phyloP scores from a whole-genome alignment of 2,329 filamentous ascomycete genomes.

The Atkinsonella hypoxylon region DNA sequence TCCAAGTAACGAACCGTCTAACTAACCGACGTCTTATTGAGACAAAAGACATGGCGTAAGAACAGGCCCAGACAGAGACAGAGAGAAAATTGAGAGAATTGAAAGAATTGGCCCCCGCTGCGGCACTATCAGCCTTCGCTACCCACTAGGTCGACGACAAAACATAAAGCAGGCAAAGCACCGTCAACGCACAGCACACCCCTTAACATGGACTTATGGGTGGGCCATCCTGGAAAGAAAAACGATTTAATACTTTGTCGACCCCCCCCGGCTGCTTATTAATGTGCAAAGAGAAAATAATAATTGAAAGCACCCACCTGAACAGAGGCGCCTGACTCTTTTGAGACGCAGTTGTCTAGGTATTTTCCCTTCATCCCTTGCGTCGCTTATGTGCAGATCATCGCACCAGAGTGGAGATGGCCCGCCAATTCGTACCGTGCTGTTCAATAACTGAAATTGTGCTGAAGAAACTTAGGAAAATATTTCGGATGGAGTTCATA shows the following conservation, averaged over 20 bases:
- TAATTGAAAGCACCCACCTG: not conserved
- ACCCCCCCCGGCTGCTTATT: not conserved
- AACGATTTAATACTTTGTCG: no score
- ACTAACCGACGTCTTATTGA: not conserved
- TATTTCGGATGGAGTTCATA: no score
- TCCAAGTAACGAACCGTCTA: not conserved
- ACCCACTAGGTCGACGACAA: no score
- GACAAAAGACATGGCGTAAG: not conserved
- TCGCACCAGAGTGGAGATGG: not conserved
- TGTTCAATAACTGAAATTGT: no score
- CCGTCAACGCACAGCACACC: no score
- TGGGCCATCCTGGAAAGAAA: no score
- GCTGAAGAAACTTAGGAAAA: no score
- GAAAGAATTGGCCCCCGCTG: no score
- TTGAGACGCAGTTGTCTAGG: not conserved
- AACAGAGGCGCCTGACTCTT: not conserved
- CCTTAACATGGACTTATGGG: no score
- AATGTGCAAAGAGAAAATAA: not conserved
- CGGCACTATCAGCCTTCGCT: not conserved
- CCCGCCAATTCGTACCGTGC: not conserved
- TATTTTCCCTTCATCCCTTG: not conserved
- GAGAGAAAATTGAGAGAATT: no score
- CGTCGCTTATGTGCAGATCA: not conserved
- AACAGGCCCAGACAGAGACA: no score
- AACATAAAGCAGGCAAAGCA: no score